Conservation (phyloP, 2,329 filamentous ascomycete genomes). For the Pyrenochaeta sp. region DNA sequence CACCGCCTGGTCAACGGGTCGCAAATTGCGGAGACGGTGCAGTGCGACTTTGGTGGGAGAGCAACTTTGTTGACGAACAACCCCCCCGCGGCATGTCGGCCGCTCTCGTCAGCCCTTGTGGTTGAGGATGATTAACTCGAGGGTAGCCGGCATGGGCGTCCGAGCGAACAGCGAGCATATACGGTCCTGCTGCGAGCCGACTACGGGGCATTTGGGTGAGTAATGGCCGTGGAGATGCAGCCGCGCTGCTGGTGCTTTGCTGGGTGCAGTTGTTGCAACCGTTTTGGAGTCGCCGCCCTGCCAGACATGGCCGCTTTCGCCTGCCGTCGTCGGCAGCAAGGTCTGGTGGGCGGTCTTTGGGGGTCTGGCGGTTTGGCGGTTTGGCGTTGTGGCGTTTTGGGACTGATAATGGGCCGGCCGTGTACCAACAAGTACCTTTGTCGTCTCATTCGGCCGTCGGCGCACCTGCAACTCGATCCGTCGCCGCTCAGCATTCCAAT, state of each 20-base stretch:
- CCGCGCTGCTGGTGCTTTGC: slow-evolving; percentile 6
- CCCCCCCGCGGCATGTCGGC: neutral
- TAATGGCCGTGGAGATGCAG: slow-evolving; percentile 8
- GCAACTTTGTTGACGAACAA: neutral
- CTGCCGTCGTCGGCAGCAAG: no score
- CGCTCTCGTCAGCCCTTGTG: slow-evolving; percentile 15
- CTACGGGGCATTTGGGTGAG: slow-evolving; percentile 10
- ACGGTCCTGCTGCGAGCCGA: no score
- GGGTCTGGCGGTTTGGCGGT: slow-evolving; percentile 18
- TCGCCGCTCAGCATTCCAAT: slow-evolving; percentile 7
- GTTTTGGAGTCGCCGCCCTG: slow-evolving; percentile 38
- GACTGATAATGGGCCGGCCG: slow-evolving; percentile 2
- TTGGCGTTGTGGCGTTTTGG: no score
- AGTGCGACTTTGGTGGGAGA: neutral
- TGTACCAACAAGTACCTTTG: slow-evolving; percentile 23
- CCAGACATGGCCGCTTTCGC: slow-evolving; percentile 28
- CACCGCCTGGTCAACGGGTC: slow-evolving; percentile 24
- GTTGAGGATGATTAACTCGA: slow-evolving; percentile 5
- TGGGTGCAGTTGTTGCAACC: slow-evolving; percentile 25
- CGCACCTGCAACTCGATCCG: slow-evolving; percentile 1
- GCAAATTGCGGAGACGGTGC: slow-evolving; percentile 19
- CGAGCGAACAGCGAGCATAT: slow-evolving; percentile 13
- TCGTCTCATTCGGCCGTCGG: slow-evolving; percentile 18
- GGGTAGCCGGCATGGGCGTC: slow-evolving; percentile 11
- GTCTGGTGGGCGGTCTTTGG: no score